These are phyloP conservation scores for Stagonosporopsis chrysanthemi DNA, from an alignment of 2,329 filamentous ascomycete genomes.

Conservation along the genomic window DNA sequence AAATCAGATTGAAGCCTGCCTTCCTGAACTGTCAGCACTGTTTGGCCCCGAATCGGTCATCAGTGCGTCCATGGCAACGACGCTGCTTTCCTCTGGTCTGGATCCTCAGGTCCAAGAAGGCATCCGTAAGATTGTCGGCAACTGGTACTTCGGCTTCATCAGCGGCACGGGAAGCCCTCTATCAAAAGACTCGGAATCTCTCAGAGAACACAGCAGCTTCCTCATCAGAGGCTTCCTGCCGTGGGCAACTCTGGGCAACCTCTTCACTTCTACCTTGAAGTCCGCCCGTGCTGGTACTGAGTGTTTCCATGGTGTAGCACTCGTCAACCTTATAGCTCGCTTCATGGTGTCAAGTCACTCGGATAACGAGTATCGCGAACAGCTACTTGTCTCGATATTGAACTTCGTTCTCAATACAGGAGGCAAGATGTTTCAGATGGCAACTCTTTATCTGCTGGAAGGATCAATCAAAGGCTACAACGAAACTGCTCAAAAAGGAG, in stretches of 20 bases:
- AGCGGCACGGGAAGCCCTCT: conserved; percentile 11
- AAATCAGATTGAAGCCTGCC: conserved; percentile 57
- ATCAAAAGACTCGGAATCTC: conserved; percentile 1
- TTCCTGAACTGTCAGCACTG: conserved; percentile 53
- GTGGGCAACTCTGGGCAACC: conserved; percentile 56
- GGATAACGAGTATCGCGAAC: conserved; percentile 16
- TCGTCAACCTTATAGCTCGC: conserved; percentile 47
- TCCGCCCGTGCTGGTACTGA: conserved; percentile 36
- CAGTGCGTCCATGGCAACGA: conserved; percentile 52
- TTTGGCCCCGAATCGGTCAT: conserved; percentile 47
- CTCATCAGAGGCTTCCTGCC: conserved; percentile 54
- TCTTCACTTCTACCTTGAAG: conserved; percentile 53
- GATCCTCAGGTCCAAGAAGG: conserved; percentile 54
- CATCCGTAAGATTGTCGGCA: conserved; percentile 55
- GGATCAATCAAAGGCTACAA: conserved; percentile 50
- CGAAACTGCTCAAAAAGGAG: neutral
- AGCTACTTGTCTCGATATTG: conserved; percentile 44
- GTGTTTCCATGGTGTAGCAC: conserved; percentile 52
- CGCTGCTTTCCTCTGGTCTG: conserved; percentile 53
- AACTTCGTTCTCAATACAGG: conserved; percentile 45
- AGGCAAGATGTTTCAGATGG: conserved; percentile 51
- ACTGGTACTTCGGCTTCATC: conserved; percentile 53
- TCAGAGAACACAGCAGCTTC: conserved; percentile 43
- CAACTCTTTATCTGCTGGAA: conserved; percentile 53
- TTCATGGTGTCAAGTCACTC: conserved; percentile 33